Evolutionary conservation across 495 filamentous ascomycete genomes (phyloP).

Genomic region (Penicillium pancosmium): DNA sequence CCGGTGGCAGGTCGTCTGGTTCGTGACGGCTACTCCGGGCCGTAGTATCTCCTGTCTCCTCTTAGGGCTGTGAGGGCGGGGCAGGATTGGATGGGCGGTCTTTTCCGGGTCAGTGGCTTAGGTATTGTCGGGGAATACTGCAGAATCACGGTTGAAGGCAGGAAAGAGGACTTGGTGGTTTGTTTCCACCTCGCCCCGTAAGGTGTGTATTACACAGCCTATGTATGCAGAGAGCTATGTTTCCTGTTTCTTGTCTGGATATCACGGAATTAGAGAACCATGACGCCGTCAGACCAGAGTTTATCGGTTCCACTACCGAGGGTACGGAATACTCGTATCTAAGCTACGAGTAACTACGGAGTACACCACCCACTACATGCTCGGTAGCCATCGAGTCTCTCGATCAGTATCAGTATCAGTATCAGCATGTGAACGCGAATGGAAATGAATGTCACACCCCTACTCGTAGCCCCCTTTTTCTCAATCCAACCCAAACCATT

Average conservation of each 20-base stretch:
- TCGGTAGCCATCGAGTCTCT: too few relatives aligned
- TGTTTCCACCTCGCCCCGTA: background rate
- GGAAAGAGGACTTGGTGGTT: background rate
- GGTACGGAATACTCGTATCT: background rate
- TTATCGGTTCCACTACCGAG: background rate
- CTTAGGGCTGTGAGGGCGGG: slow-evolving; percentile 7
- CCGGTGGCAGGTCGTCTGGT: slow-evolving; percentile 6
- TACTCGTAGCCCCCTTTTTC: too few relatives aligned
- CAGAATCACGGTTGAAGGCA: background rate
- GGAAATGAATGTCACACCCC: background rate
- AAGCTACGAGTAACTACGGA: too few relatives aligned
- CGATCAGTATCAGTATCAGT: background rate
- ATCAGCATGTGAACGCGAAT: background rate
- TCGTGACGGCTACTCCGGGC: slow-evolving; percentile 24
- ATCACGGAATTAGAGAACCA: background rate
- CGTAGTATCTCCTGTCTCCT: background rate
- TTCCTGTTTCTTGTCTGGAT: background rate
- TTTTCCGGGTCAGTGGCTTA: slow-evolving; percentile 7
- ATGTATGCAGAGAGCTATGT: background rate
- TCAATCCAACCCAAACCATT: background rate
- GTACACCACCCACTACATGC: too few relatives aligned
- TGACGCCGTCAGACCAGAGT: too few relatives aligned
- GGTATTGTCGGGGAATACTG: slow-evolving; percentile 1
- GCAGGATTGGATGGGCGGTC: background rate
- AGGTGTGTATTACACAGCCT: background rate